A percentile compares a stretch with the other conserved stretches of the same genome.
Evolutionary conservation across 331 rosid species (phyloP).

Genomic region (Malus hybrid): DNA sequence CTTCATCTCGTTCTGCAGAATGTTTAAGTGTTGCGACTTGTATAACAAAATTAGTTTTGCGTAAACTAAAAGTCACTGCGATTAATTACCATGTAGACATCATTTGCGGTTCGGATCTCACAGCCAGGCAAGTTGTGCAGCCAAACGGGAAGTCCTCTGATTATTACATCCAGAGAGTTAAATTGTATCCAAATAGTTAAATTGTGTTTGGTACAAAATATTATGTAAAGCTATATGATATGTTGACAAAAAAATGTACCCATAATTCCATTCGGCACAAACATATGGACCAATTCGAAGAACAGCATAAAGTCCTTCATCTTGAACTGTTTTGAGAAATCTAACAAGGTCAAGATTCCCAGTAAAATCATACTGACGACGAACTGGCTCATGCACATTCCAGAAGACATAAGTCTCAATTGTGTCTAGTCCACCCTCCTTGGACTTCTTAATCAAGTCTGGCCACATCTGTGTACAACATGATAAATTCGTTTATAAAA

Average conservation of each 20-base stretch:
- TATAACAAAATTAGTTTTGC: no score
- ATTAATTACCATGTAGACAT: conserved; percentile 30
- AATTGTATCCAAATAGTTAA: no score
- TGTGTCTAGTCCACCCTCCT: conserved; percentile 54
- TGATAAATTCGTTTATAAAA: not conserved
- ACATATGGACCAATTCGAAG: conserved; percentile 62
- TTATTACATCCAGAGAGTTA: not conserved
- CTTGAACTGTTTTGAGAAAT: conserved; percentile 41
- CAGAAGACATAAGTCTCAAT: conserved; percentile 55
- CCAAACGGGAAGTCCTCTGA: conserved; percentile 49
- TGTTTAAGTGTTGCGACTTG: not conserved
- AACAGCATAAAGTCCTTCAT: conserved; percentile 39
- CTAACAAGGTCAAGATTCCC: conserved; percentile 31
- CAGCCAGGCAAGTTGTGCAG: conserved; percentile 42
- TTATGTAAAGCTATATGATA: no score
- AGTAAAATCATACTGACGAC: conserved; percentile 36
- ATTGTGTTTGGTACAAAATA: no score
- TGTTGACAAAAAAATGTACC: conserved; percentile 5
- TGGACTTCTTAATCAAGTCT: conserved; percentile 31
- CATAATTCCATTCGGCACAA: conserved; percentile 48
- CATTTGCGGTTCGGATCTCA: conserved; percentile 25
- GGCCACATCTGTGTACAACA: conserved; percentile 52
- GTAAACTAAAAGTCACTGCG: no score
- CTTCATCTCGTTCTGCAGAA: conserved; percentile 37
- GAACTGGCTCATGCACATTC: conserved; percentile 45